Percentiles rank a stretch among this genome's conserved stretches.
Evolutionary conservation across 495 filamentous ascomycete genomes (phyloP).

Genomic region (Penicillium manginii): DNA sequence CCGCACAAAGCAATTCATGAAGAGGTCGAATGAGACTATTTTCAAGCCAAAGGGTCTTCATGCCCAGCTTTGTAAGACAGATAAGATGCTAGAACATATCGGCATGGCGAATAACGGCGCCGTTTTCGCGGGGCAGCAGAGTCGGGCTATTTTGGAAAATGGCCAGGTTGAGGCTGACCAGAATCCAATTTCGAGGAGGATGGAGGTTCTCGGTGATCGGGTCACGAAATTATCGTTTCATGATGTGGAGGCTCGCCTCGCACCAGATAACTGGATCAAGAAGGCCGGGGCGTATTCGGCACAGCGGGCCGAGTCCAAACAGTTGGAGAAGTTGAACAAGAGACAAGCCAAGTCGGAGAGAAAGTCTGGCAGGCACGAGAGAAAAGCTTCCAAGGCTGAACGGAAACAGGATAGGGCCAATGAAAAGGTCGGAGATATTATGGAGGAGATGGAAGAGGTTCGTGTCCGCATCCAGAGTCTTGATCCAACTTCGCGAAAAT

Average conservation of each 20-base stretch:
- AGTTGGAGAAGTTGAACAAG: slow-evolving; percentile 14
- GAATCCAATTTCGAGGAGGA: slow-evolving; percentile 18
- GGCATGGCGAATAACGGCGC: slow-evolving; percentile 13
- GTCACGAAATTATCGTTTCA: slow-evolving; percentile 18
- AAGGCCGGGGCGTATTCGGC: slow-evolving; percentile 9
- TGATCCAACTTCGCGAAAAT: background rate
- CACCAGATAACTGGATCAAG: slow-evolving; percentile 25
- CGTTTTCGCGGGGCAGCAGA: slow-evolving; percentile 12
- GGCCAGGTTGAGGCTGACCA: slow-evolving; percentile 1
- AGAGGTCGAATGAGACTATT: slow-evolving; percentile 22
- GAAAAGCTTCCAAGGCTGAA: slow-evolving; percentile 1
- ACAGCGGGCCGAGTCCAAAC: slow-evolving; percentile 17
- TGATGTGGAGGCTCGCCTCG: slow-evolving; percentile 2
- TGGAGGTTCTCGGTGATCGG: slow-evolving; percentile 21
- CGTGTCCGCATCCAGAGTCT: background rate
- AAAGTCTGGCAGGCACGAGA: background rate
- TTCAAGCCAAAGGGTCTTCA: slow-evolving; percentile 26
- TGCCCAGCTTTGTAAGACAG: slow-evolving; percentile 27
- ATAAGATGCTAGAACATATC: slow-evolving; percentile 21
- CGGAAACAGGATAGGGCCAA: background rate
- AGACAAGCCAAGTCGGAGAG: slow-evolving; percentile 1
- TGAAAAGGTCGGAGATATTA: background rate
- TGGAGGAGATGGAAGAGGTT: slow-evolving; percentile 3
- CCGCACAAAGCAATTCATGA: slow-evolving; percentile 28
- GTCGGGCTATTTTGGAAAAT: slow-evolving; percentile 4